Evolutionary conservation across 78 protist species (phyloP), one percentile per base, ranked within the genome.

Genomic region (Pigoraptor vietnamica): DNA sequence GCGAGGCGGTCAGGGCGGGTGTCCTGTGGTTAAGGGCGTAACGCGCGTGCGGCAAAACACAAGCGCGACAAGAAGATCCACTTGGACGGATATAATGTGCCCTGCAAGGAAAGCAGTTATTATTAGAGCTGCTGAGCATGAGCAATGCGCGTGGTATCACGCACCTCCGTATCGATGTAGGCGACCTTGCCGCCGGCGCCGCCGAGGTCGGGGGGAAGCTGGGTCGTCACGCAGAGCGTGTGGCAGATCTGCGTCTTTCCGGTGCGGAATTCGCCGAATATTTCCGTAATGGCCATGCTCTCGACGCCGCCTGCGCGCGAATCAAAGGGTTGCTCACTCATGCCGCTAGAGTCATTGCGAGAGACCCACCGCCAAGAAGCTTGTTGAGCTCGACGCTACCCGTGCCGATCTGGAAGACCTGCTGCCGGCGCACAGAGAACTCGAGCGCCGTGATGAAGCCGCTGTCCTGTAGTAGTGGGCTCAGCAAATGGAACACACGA

Each of bases 91-190:
- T 48, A 48, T 48, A 48, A 48, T 21, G 67, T 48, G 67, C 67
- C 67, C 67, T 48, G 67, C 67, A 48, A 48, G 6, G 6, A 14
- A 21, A 48, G 6, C 29, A 48, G n/a, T n/a, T 48, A 48, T 48
- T 48, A 14, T 48, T 48, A 14, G 6, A 48, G 14, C 67, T 48
- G 29, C 6, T 48, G 6, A 48, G 67, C 14, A 48, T 48, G 6
- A 14, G 67, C 67, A 48, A 14, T 48, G 67, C 14, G 67, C 14
- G 67, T 48, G 67, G 14, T 6, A 6, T 6, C 67, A 48, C 99
- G 97, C 14, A 99, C 99, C 86, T 99, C 99, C 0, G 99, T 99
- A 93, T 99, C 99, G 79, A 99, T 98, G 91, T 97, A 99, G 84
- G 98, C 88, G 32, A 99, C 99, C 88, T 97, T 96, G 33, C 99